Evolutionary conservation across 331 rosid genomes (phyloP).

Genomic region (Quercus phellos): DNA sequence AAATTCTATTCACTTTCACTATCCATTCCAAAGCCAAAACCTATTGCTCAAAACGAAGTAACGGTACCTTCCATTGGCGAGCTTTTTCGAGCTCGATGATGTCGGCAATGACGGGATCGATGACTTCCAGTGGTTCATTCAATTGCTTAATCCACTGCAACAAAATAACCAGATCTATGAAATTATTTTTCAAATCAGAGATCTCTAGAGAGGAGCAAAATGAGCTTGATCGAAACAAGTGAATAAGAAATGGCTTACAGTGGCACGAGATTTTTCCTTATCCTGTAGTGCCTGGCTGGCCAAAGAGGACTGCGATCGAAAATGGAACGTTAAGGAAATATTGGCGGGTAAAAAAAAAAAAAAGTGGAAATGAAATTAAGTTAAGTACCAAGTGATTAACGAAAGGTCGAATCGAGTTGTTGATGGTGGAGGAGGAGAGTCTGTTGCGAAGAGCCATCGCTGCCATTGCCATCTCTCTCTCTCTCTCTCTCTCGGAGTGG

Average conservation of each 20-base stretch:
- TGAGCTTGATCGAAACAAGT: background rate
- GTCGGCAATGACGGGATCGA: slow-evolving; percentile 70
- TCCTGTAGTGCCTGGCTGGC: slow-evolving; percentile 36
- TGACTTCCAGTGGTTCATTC: slow-evolving; percentile 61
- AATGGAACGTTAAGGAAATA: background rate
- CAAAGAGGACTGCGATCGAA: slow-evolving; percentile 56
- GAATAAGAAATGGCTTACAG: slow-evolving; percentile 35
- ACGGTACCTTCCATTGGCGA: slow-evolving; percentile 81
- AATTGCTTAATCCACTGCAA: slow-evolving; percentile 77
- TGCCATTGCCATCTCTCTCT: slow-evolving; percentile 55
- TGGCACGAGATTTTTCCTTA: slow-evolving; percentile 44
- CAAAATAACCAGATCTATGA: slow-evolving; percentile 18
- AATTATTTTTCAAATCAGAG: background rate
- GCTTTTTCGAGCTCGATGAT: slow-evolving; percentile 84
- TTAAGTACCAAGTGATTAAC: slow-evolving; percentile 42
- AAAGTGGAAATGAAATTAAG: background rate
- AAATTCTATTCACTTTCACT: background rate
- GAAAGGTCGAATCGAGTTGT: slow-evolving; percentile 32
- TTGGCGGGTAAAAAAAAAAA: background rate
- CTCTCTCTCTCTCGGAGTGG: background rate
- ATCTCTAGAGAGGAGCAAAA: too few relatives aligned
- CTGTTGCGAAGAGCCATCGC: slow-evolving; percentile 70
- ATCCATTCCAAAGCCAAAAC: background rate
- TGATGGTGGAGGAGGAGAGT: slow-evolving; percentile 35
- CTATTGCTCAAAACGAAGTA: background rate